Evolutionary conservation across 768 basidiomycete genomes (phyloP), one percentile per base, ranked within the genome.

Genomic region (Rhizopogon vesiculosus): DNA sequence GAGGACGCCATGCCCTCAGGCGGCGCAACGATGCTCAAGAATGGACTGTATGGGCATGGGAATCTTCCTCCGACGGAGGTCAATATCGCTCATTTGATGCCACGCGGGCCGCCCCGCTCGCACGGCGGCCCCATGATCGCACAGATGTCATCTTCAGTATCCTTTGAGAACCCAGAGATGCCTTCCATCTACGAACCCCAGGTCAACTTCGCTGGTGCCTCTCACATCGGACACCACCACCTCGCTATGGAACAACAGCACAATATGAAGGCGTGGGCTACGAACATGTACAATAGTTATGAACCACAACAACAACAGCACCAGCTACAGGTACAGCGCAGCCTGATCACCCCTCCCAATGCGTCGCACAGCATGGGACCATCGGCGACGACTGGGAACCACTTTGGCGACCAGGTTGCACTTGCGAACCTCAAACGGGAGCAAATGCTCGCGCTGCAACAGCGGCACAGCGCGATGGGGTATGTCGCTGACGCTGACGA

Each of bases 161-260:
- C 77, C 3, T 82, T 72, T 54, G 82, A 83, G 63, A 82, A 82
- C 56, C 81, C 82, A 2, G 76, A 75, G 2, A 77, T 81, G 72
- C 65, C 76, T 51, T 62, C 72, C 12, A 59, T 75, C 31, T 78
- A 78, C 56, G 77, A 78, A 53, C 69, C 75, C n/a, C 69, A 73
- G 54, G 56, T 65, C 31, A 72, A 74, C 44, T 76, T 62, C 53
- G 31, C 59, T 18, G 57, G 60, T 42, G 42, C 58, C 38, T 15
- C 59, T 19, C 65, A 66, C 31, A 56, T 60, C 3, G 55, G 61
- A 31, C 64, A 68, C 35, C 65, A 67, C 46, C 46, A 49, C 13
- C 35, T 15, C 19, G 25, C 19, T 35, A 48, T 63, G 7, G 59
- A 51, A 49, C 69, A 59, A 46, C 69, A 59, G 29, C 68, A 68